A percentile compares a stretch with the other conserved stretches of the same genome.
Evolutionary conservation across 345 rosid species (phyloP).

Genomic region (Citrus inodora): DNA sequence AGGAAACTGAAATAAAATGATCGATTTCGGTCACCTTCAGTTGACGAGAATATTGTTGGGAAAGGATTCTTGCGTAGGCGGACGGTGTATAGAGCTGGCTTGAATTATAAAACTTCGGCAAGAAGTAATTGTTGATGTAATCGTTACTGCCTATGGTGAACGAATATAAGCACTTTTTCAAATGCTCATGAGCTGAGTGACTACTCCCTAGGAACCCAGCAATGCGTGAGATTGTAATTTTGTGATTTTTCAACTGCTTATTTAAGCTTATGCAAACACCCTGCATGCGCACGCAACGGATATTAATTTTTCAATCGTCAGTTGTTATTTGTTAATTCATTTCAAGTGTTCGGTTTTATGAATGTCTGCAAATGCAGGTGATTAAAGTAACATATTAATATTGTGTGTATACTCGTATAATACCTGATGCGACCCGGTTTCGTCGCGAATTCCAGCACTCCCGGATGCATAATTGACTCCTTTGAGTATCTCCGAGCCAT

Average conservation of each 20-base stretch:
- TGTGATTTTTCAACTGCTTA: constrained; percentile 35
- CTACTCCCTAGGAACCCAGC: background rate
- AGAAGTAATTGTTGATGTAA: constrained; percentile 40
- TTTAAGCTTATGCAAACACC: constrained; percentile 44
- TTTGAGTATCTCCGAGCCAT: constrained; percentile 4
- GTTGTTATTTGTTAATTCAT: background rate
- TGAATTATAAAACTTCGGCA: constrained; percentile 14
- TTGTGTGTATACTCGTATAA: no score
- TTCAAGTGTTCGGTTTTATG: background rate
- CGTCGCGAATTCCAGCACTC: constrained; percentile 41
- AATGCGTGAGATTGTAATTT: constrained; percentile 6
- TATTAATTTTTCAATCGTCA: no score
- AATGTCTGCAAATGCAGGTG: no score
- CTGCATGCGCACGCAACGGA: constrained; percentile 17
- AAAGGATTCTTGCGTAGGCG: constrained; percentile 22
- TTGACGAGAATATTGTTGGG: constrained; percentile 13
- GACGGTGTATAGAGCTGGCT: constrained; percentile 10
- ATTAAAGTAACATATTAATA: no score
- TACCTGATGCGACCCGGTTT: constrained; percentile 34
- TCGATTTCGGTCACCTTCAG: constrained; percentile 19
- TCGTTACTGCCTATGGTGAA: constrained; percentile 42
- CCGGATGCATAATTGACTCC: constrained; percentile 56
- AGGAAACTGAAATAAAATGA: background rate
- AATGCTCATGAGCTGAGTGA: background rate
- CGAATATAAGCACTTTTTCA: constrained; percentile 32